Conservation (phyloP, 305 asterid genomes). For the Solanum hybrid region DNA sequence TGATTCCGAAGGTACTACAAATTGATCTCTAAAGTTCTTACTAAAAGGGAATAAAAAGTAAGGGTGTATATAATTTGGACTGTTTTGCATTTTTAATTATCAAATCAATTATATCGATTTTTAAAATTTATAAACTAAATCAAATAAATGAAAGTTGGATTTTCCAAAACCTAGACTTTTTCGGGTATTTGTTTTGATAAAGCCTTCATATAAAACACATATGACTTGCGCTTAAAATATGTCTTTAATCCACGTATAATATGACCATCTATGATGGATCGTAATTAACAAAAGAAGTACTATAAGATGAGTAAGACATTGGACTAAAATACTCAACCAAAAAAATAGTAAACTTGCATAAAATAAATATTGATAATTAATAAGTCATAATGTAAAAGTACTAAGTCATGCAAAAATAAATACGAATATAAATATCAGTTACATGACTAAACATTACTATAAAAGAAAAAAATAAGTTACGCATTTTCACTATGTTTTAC, state of each 20-base stretch:
- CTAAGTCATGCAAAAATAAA: neutral
- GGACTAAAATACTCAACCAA: neutral
- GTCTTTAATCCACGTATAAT: neutral
- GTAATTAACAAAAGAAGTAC: neutral
- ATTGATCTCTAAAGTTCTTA: neutral
- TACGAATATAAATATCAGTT: neutral
- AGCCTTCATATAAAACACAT: neutral
- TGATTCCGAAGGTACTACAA: neutral
- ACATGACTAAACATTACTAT: neutral
- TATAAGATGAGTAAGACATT: neutral
- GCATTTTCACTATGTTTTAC: neutral
- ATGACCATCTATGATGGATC: neutral
- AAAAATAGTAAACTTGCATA: neutral
- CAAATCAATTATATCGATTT: neutral
- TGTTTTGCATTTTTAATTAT: neutral
- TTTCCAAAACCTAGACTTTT: neutral
- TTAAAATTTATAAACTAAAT: neutral
- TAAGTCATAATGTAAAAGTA: neutral
- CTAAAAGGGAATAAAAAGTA: neutral
- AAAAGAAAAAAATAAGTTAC: neutral
- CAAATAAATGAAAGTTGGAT: neutral
- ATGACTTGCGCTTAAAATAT: neutral
- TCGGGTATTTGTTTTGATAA: neutral
- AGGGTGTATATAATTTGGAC: neutral
- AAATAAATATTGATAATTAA: neutral